Evolutionary conservation across 148 eudicot genomes (phyloP).

Genomic region (Diospyros lotus): DNA sequence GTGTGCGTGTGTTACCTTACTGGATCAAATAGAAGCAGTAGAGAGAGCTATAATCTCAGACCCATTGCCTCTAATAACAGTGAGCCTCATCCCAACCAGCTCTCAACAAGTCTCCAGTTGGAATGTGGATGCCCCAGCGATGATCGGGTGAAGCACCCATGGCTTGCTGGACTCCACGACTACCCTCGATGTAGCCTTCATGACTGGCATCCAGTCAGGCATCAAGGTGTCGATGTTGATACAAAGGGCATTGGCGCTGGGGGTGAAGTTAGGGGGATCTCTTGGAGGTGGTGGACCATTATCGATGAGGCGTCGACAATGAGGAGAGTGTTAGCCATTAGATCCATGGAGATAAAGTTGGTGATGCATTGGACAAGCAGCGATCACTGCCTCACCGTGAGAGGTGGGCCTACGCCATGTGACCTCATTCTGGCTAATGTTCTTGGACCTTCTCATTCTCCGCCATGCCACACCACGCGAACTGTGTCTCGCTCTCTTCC

Average conservation of each 20-base stretch:
- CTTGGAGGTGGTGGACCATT: constrained; percentile 49
- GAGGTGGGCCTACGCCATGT: constrained; percentile 9
- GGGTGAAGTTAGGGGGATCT: constrained; percentile 75
- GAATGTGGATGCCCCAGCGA: constrained; percentile 63
- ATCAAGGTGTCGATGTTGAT: constrained; percentile 74
- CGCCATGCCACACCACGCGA: too few species aligned
- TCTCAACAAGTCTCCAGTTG: constrained; percentile 77
- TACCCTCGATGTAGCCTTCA: constrained; percentile 53
- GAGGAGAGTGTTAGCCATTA: constrained; percentile 63
- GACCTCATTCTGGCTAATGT: constrained; percentile 14
- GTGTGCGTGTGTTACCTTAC: constrained; percentile 40
- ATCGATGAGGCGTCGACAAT: constrained; percentile 70
- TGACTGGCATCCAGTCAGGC: constrained; percentile 58
- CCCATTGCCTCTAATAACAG: constrained; percentile 79
- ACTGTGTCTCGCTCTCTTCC: too few species aligned
- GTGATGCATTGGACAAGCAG: constrained; percentile 75
- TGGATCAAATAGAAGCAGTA: constrained; percentile 40
- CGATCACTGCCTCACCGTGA: constrained; percentile 8
- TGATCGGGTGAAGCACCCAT: constrained; percentile 96
- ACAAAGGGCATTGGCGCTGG: constrained; percentile 45
- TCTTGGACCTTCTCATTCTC: too few species aligned
- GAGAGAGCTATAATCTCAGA: constrained; percentile 82
- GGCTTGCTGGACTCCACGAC: constrained; percentile 41
- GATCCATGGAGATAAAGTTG: constrained; percentile 64
- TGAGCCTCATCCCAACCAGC: constrained; percentile 51